Evolutionary conservation across 306 rosid genomes (phyloP).

Genomic region (apple (Malus domestica)): DNA sequence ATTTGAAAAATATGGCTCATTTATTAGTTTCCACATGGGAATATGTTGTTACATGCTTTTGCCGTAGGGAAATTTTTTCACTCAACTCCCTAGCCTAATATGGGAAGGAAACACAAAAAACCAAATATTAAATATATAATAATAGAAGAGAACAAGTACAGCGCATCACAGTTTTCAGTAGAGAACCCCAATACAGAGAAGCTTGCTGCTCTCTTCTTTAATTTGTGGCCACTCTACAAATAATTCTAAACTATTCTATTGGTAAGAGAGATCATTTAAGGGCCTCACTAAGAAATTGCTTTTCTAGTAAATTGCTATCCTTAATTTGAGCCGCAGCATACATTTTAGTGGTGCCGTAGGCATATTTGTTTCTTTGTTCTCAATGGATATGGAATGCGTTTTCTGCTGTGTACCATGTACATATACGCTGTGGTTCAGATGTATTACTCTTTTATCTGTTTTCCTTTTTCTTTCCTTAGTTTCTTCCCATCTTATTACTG

Average conservation of each 20-base stretch:
- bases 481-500: background rate
- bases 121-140: background rate
- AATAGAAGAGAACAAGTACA: background rate
- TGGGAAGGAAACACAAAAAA: background rate
- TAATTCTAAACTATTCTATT: background rate
- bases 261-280: background rate
- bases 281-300: background rate
- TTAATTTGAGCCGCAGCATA: background rate
- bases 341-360: background rate
- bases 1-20: background rate
- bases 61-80: background rate
- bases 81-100: background rate
- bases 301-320: background rate
- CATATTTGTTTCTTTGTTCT: background rate
- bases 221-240: background rate
- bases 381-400: background rate
- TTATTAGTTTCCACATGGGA: background rate
- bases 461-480: background rate
- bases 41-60: background rate
- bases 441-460: background rate
- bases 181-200: background rate
- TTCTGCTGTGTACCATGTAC: background rate
- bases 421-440: background rate
- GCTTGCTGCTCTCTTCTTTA: background rate
- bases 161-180: background rate